Conservation (phyloP, 2,329 filamentous ascomycete species). For the Sordariomycetes sp. region DNA sequence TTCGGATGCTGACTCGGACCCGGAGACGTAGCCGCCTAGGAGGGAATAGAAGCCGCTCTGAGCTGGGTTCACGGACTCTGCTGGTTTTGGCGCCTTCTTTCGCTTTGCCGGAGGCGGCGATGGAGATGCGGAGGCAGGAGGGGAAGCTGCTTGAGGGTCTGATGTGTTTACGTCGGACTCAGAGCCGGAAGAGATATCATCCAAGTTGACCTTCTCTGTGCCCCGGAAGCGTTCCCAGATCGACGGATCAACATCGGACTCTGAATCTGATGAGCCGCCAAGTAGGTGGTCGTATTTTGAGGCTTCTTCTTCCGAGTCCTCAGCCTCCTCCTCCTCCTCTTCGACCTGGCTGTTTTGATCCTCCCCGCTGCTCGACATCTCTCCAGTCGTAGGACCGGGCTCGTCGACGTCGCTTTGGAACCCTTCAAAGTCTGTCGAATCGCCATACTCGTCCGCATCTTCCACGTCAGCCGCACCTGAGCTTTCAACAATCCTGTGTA, state of each 20-base stretch:
- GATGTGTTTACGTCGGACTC: constrained; percentile 11
- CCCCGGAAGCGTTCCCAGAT: constrained; percentile 20
- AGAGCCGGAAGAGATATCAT: constrained; percentile 26
- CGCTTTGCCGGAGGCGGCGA: constrained; percentile 20
- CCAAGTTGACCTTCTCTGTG: constrained; percentile 24
- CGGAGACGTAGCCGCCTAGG: constrained; percentile 72
- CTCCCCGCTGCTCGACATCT: constrained; percentile 7
- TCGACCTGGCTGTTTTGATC: too few species aligned
- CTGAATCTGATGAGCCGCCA: constrained; percentile 32
- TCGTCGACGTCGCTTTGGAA: constrained; percentile 21
- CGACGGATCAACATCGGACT: constrained; percentile 24
- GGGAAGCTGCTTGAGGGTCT: constrained; percentile 13
- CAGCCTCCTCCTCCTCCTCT: constrained; percentile 21
- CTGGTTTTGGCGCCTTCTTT: constrained; percentile 10
- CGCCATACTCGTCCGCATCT: constrained; percentile 15
- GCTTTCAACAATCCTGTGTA: constrained; percentile 9
- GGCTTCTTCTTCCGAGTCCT: constrained; percentile 10
- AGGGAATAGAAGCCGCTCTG: constrained; percentile 68
- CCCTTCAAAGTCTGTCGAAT: constrained; percentile 26
- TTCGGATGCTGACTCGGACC: constrained; percentile 61
- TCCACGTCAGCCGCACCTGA: constrained; percentile 8
- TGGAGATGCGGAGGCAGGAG: constrained; percentile 15
- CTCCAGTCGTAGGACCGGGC: constrained; percentile 9
- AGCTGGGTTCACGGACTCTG: too few species aligned
- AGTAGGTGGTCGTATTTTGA: constrained; percentile 36